Evolutionary conservation across 2,329 filamentous ascomycete genomes (phyloP).

Genomic region (Zalaria sp.): DNA sequence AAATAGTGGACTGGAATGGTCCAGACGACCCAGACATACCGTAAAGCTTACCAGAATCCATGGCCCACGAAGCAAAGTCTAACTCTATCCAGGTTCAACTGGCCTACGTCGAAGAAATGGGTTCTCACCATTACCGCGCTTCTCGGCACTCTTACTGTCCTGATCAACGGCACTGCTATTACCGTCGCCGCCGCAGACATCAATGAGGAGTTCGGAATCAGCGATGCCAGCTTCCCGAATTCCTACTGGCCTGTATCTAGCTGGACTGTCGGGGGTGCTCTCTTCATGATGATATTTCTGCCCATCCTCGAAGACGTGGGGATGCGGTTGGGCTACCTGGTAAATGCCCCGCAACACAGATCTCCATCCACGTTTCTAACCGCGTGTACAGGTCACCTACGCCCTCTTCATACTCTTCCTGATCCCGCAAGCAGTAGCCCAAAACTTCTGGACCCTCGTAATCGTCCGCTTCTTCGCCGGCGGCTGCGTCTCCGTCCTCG

Average conservation of each 20-base stretch:
- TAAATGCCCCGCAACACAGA: neutral
- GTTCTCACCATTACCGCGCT: constrained; percentile 17
- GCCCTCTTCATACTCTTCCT: constrained; percentile 21
- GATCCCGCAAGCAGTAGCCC: constrained; percentile 23
- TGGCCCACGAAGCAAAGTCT: neutral
- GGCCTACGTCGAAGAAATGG: constrained; percentile 18
- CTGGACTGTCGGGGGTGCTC: constrained; percentile 22
- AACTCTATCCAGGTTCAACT: constrained; percentile 12
- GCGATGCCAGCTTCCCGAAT: constrained; percentile 22
- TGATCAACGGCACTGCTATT: constrained; percentile 23
- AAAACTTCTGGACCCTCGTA: constrained; percentile 23
- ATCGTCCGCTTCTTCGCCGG: constrained; percentile 23
- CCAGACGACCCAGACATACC: constrained; percentile 30
- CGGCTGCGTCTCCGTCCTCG: constrained; percentile 20
- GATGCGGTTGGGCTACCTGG: constrained; percentile 14
- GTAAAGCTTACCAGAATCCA: neutral
- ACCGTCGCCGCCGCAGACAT: constrained; percentile 20
- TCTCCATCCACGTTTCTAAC: constrained; percentile 2
- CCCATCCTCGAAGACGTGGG: constrained; percentile 25
- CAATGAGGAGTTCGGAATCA: constrained; percentile 17
- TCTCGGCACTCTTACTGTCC: constrained; percentile 17
- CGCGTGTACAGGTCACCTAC: constrained; percentile 13
- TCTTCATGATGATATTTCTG: constrained; percentile 21
- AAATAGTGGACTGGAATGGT: constrained; percentile 25
- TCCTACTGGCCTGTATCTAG: constrained; percentile 23